Evolutionary conservation across 768 basidiomycete genomes (phyloP), one percentile per base, ranked within the genome.

Genomic region (Lactarius trivialis): DNA sequence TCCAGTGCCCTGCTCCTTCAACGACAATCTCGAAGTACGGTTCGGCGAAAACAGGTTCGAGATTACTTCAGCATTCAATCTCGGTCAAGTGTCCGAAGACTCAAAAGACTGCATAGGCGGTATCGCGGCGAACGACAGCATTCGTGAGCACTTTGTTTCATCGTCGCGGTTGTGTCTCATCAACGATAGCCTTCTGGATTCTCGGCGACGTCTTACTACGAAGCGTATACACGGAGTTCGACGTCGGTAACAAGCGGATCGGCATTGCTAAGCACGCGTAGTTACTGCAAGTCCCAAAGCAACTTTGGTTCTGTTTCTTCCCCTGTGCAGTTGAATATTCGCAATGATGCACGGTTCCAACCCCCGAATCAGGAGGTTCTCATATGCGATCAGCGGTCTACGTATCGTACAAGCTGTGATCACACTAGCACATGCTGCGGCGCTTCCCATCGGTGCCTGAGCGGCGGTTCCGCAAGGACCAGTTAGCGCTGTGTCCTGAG

Each of bases 31-130:
- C 64, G n/a, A n/a, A 7, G 63, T 78, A 60, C 59, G 65, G 4
- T 74, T 77, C 66, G 70, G 70, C 61, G 69, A 68, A 15, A n/a
- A n/a, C n/a, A n/a, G n/a, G 0, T 75, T 72, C 67, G 26, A 56
- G 1, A 65, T 77, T 60, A 50, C n/a, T n/a, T n/a, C n/a, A n/a
- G n/a, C n/a, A n/a, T n/a, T 70, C 69, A 77, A 74, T 66, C 67
- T 77, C 15, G 61, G 36, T n/a, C 1, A 12, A n/a, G 14, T 32
- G 75, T 74, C n/a, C 48, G 50, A 1, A 56, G 61, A 17, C 19
- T 60, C 48, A 15, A 19, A 24, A 9, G 52, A 56, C 55, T 70
- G 69, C 60, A 11, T 70, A 24, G 69, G 64, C 11, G 64, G 64
- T n/a, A 36, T 67, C 33, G 58, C 55, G 9, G 33, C 41, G 7